These are phyloP conservation scores for Xylaria sp. DNA, from an alignment of 2,329 filamentous ascomycete species.

Conservation along the genomic window DNA sequence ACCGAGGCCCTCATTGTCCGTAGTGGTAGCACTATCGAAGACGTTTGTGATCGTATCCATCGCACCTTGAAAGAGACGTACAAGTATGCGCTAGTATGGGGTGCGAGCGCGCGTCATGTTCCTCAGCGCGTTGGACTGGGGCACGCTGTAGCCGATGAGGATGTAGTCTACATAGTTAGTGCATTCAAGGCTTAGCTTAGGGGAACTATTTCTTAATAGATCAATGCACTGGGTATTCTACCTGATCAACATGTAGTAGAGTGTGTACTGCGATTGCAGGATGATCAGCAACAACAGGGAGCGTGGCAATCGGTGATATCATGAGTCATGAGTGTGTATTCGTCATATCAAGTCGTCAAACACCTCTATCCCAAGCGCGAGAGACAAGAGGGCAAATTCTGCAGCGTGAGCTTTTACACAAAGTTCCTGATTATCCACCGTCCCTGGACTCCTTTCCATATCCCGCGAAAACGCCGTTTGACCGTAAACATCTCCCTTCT, in stretches of 20 bases:
- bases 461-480: conserved; percentile 42
- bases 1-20: conserved; percentile 92
- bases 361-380: conserved; percentile 14
- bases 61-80: conserved; percentile 96
- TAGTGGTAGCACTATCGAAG: conserved; percentile 88
- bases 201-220: conserved; percentile 36
- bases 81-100: conserved; percentile 99
- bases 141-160: conserved; percentile 79
- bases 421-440: conserved; percentile 19
- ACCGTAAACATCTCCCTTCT: conserved; percentile 16
- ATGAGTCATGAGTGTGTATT: conserved; percentile 45
- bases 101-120: conserved; percentile 92
- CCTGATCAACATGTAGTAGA: background rate
- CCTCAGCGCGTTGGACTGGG: conserved; percentile 91
- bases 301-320: conserved; percentile 17
- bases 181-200: conserved; percentile 66
- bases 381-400: conserved; percentile 5
- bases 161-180: conserved; percentile 75
- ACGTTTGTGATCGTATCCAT: conserved; percentile 97
- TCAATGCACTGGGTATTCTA: conserved; percentile 20
- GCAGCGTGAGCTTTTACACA: conserved; percentile 13
- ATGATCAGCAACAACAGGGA: conserved; percentile 2
- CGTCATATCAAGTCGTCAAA: conserved; percentile 42
- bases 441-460: conserved; percentile 27
- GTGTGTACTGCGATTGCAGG: too few relatives aligned